phyloP scores from a whole-genome alignment of 306 rosid genomes.

The Cucumis hystrix region DNA sequence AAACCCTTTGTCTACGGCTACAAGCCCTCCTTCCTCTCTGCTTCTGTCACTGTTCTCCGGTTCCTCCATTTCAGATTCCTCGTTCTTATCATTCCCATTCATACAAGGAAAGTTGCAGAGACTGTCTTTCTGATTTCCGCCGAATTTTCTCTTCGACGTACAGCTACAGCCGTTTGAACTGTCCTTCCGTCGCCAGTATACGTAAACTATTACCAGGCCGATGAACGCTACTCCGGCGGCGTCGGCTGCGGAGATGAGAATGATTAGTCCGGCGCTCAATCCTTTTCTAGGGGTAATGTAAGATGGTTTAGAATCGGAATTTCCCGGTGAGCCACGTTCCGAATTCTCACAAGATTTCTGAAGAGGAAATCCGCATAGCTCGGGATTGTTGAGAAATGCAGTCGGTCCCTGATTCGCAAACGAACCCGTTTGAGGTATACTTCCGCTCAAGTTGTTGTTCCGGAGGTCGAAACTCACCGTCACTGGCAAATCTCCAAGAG shows the following conservation, averaged over 20 bases:
- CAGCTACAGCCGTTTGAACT: constrained; percentile 68
- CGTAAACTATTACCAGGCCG: constrained; percentile 54
- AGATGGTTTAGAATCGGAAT: constrained; percentile 19
- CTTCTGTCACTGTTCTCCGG: constrained; percentile 28
- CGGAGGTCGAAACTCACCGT: constrained; percentile 73
- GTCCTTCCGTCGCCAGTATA: constrained; percentile 81
- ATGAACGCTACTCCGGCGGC: constrained; percentile 68
- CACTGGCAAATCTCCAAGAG: constrained; percentile 64
- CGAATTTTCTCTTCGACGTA: constrained; percentile 50
- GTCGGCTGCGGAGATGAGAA: constrained; percentile 71
- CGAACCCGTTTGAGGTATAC: constrained; percentile 88
- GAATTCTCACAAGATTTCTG: constrained; percentile 49
- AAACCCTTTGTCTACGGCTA: constrained; percentile 84
- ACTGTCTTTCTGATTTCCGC: constrained; percentile 21
- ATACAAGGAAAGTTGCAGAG: constrained; percentile 37
- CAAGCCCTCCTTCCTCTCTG: constrained; percentile 59
- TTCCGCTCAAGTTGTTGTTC: constrained; percentile 63
- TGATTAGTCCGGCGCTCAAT: constrained; percentile 56
- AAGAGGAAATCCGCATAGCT: constrained; percentile 76
- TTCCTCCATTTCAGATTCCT: constrained; percentile 66
- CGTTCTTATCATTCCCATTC: constrained; percentile 31
- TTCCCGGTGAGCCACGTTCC: constrained; percentile 21
- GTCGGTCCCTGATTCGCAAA: constrained; percentile 91
- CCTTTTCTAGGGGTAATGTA: constrained; percentile 22
- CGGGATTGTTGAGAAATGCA: constrained; percentile 68